A percentile compares a stretch with the other conserved stretches of the same genome.
Conservation (phyloP, 345 rosid species). For the Populus ilicifolia region DNA sequence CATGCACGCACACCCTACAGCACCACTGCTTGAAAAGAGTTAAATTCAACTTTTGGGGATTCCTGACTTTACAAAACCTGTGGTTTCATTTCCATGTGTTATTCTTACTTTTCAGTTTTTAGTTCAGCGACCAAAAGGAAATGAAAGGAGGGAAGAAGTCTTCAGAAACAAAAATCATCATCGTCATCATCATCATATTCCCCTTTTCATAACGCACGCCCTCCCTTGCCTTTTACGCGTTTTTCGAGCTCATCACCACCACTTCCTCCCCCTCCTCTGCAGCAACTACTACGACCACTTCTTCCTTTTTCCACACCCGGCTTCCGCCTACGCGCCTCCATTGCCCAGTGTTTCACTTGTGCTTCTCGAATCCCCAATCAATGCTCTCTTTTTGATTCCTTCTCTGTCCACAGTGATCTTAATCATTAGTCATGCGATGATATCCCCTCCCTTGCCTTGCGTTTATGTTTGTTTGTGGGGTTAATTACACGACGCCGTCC, state of each 20-base stretch:
- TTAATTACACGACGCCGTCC: too few species aligned
- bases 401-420: too few species aligned
- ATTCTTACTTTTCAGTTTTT: neutral
- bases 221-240: constrained; percentile 70
- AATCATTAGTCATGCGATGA: too few species aligned
- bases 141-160: neutral
- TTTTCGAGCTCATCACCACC: constrained; percentile 30
- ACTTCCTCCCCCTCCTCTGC: neutral
- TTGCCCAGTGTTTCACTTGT: neutral
- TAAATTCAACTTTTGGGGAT: constrained; percentile 12
- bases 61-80: constrained; percentile 18
- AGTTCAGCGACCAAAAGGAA: neutral
- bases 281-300: constrained; percentile 15
- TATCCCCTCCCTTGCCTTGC: too few species aligned
- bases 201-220: constrained; percentile 67
- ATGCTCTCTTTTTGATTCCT: neutral
- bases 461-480: too few species aligned
- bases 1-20: too few species aligned
- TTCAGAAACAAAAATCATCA: neutral
- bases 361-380: neutral
- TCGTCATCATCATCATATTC: constrained; percentile 27
- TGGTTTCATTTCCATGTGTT: neutral
- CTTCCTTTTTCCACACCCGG: neutral
- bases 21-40: neutral
- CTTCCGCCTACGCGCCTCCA: neutral